Percentiles rank a stretch among this genome's conserved stretches.
Conservation (phyloP, 2,329 filamentous ascomycete genomes). For the Aspergillus ustus region DNA sequence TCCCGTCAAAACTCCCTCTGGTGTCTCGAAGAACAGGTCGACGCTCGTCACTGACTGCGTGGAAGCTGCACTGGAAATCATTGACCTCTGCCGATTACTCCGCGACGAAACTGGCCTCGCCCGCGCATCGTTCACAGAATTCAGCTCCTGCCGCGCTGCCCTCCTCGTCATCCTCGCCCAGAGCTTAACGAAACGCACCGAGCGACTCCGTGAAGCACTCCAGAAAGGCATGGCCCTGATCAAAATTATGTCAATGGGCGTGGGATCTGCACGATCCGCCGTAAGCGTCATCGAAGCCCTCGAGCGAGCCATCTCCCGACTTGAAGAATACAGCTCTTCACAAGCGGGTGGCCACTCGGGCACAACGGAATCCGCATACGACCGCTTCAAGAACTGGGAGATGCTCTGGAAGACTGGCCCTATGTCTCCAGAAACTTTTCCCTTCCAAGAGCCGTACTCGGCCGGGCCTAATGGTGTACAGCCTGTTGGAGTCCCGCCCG, state of each 20-base stretch:
- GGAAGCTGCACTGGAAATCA: slow-evolving; percentile 56
- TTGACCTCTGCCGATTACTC: slow-evolving; percentile 56
- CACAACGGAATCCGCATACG: slow-evolving; percentile 54
- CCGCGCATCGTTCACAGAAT: slow-evolving; percentile 61
- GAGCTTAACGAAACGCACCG: slow-evolving; percentile 45
- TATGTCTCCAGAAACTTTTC: slow-evolving; percentile 37
- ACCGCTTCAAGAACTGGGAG: slow-evolving; percentile 58
- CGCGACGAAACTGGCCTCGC: slow-evolving; percentile 58
- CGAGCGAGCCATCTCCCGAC: slow-evolving; percentile 53
- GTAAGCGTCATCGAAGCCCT: slow-evolving; percentile 59
- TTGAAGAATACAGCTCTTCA: slow-evolving; percentile 50
- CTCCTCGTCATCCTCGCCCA: slow-evolving; percentile 54
- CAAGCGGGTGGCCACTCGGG: slow-evolving; percentile 38
- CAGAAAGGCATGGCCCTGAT: slow-evolving; percentile 57
- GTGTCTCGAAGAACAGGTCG: slow-evolving; percentile 40
- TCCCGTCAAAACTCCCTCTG: slow-evolving; percentile 35
- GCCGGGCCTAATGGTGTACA: slow-evolving; percentile 13
- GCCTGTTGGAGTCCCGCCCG: slow-evolving; percentile 28
- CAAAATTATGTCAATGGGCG: slow-evolving; percentile 58
- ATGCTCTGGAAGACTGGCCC: slow-evolving; percentile 53
- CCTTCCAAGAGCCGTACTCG: slow-evolving; percentile 30
- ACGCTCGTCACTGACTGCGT: slow-evolving; percentile 58
- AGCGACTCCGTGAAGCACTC: slow-evolving; percentile 51
- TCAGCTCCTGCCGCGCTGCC: slow-evolving; percentile 60
- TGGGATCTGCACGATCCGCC: slow-evolving; percentile 58